Base-by-base conservation (phyloP, 2,329 filamentous ascomycete genomes). In the Fusarium zealandicum region DNA sequence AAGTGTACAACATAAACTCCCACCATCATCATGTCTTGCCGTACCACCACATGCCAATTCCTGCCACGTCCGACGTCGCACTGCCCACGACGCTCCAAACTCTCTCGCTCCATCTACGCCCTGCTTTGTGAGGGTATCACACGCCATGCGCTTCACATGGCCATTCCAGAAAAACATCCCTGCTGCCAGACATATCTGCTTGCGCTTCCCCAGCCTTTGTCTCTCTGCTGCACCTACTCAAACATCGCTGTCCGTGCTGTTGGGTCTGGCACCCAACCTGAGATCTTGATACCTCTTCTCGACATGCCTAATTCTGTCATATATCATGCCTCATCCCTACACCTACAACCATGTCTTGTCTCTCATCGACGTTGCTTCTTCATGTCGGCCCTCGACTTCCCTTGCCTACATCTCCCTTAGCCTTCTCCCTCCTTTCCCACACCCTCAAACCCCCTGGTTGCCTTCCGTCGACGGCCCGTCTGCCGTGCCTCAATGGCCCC, bases 331-430 rank as follows among this genome's bases (percentile, higher is more conserved):
- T 22, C 35, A 52, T 43, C 55, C 51, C 42, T 50, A 60, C 59
- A 42, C 36, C 13, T 35, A 43, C 47, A 51, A 63, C 51, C 60
- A 50, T 62, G 51, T 48, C 51, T 43, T 60, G 55, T 62, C 57
- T 60, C 64, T 67, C 62, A 66, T 67, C 64, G 60, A 66, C 57
- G 59, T 67, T 67, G 53, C 64, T 67, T 67, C 64, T 66, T 61
- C 51, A 58, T 47, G 51, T 60, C 38, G 59, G 33, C 38, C 41
- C 52, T 41, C 25, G 20, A 41, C 28, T 64, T 60, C 59, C 51
- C 51, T 59, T 62, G 50, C 50, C 33, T 64, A 47, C 51, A 54
- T 51, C 54, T 36, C 45, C 54, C 57, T 52, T 54, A 51, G 38
- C 59, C 45, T 60, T 42, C 50, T 49, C 46, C 43, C 51, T 59